Conservation (phyloP, 2,329 filamentous ascomycete genomes). For the Beauveria bassiana region DNA sequence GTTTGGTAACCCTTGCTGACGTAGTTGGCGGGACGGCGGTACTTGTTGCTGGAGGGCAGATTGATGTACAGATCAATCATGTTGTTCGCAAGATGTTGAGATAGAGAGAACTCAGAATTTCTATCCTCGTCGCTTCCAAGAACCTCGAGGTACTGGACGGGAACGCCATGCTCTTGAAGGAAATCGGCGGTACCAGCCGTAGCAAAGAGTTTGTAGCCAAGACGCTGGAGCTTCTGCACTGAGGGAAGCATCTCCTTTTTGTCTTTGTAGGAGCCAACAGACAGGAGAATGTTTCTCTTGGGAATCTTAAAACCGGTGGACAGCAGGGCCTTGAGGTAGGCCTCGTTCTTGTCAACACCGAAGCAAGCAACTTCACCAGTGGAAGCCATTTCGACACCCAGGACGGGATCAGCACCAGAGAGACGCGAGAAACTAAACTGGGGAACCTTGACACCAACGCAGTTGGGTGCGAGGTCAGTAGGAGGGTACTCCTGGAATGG, state of each 20-base stretch:
- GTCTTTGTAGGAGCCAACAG: constrained; percentile 95
- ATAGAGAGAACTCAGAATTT: constrained; percentile 93
- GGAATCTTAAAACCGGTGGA: constrained; percentile 95
- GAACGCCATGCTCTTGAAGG: constrained; percentile 83
- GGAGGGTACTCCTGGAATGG: constrained; percentile 77
- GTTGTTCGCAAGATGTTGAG: constrained; percentile 94
- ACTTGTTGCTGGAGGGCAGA: constrained; percentile 96
- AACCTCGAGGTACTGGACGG: constrained; percentile 88
- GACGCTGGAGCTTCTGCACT: constrained; percentile 76
- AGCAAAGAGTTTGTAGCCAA: constrained; percentile 93
- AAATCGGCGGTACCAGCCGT: constrained; percentile 96
- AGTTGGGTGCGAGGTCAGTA: constrained; percentile 66
- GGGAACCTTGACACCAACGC: constrained; percentile 94
- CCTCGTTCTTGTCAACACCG: constrained; percentile 91
- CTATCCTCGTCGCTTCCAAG: constrained; percentile 74
- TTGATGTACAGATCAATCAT: constrained; percentile 99
- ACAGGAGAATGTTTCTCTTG: constrained; percentile 90
- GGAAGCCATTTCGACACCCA: constrained; percentile 98
- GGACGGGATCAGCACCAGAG: constrained; percentile 88
- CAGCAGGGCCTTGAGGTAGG: constrained; percentile 91
- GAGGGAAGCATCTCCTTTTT: constrained; percentile 96
- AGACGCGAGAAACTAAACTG: constrained; percentile 98
- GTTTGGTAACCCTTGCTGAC: constrained; percentile 98
- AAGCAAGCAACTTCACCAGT: constrained; percentile 98
- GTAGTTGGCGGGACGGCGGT: constrained; percentile 92